Conservation (phyloP, 2,329 filamentous ascomycete genomes). For the Arthroderma sp. region DNA sequence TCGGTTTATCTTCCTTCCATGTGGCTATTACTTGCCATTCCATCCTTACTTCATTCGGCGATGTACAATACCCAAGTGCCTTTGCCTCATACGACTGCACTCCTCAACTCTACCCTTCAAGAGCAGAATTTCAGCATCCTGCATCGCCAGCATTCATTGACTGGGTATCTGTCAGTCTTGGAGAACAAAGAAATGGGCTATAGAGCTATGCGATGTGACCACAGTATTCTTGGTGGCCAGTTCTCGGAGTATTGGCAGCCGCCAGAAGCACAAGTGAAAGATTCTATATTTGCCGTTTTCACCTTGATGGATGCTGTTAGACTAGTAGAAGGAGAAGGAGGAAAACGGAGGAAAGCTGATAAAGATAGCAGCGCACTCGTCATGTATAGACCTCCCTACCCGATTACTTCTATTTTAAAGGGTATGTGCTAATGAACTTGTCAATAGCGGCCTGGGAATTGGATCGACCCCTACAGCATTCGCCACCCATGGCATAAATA, state of each 20-base stretch:
- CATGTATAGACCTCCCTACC: conserved; percentile 42
- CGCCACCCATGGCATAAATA: conserved; percentile 76
- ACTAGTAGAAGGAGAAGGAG: conserved; percentile 49
- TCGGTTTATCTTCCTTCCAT: conserved; percentile 55
- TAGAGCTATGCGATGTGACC: conserved; percentile 79
- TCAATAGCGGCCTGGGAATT: conserved; percentile 65
- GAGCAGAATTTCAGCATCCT: conserved; percentile 59
- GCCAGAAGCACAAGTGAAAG: conserved; percentile 46
- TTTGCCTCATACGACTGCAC: conserved; percentile 44
- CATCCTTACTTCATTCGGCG: conserved; percentile 51
- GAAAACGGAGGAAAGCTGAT: conserved; percentile 34
- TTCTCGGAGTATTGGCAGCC: conserved; percentile 51
- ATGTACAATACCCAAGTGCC: conserved; percentile 63
- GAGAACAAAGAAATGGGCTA: conserved; percentile 61
- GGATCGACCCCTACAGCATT: conserved; percentile 82
- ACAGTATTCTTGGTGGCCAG: conserved; percentile 84
- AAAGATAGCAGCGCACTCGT: conserved; percentile 66
- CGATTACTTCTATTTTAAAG: conserved; percentile 11
- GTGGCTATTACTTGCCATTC: conserved; percentile 52
- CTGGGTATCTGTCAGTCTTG: conserved; percentile 83
- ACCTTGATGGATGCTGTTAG: conserved; percentile 86
- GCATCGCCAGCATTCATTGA: conserved; percentile 71
- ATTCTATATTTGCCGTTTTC: conserved; percentile 94
- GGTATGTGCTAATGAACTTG: neutral
- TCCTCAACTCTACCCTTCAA: conserved; percentile 54